Conservation (phyloP, 805 yeast genomes). For the Starmera dryadoides region DNA sequence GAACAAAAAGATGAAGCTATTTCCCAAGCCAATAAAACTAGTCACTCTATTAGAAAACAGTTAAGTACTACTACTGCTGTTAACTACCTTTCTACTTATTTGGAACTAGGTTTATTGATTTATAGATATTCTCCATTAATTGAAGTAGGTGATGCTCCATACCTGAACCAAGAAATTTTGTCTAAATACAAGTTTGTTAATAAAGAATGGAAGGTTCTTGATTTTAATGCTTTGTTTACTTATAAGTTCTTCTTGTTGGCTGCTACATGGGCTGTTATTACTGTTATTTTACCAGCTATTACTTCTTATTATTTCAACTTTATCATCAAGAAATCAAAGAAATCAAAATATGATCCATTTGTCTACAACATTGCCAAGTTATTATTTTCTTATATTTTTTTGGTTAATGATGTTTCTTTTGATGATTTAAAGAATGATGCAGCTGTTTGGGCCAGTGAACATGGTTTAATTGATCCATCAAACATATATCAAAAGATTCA, state of each 20-base stretch:
- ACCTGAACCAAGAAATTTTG: constrained; percentile 13
- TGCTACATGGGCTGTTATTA: constrained; percentile 17
- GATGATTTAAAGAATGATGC: constrained; percentile 21
- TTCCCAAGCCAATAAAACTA: constrained; percentile 4
- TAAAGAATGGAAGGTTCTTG: constrained; percentile 10
- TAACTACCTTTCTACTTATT: constrained; percentile 8
- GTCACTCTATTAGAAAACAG: constrained; percentile 11
- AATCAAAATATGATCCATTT: constrained; percentile 46
- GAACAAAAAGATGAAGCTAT: constrained; percentile 9
- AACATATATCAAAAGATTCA: constrained; percentile 8
- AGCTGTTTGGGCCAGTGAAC: constrained; percentile 21
- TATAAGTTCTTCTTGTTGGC: constrained; percentile 13
- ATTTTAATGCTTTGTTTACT: constrained; percentile 13
- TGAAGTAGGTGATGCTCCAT: constrained; percentile 10
- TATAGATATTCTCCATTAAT: constrained; percentile 12
- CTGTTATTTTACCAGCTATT: constrained; percentile 16
- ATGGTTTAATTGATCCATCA: constrained; percentile 14
- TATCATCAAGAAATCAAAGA: constrained; percentile 17
- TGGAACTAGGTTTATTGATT: constrained; percentile 14
- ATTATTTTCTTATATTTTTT: constrained; percentile 31
- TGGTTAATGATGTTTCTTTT: constrained; percentile 18
- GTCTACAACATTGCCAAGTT: constrained; percentile 42
- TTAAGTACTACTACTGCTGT: constrained; percentile 23
- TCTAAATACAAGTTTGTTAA: constrained; percentile 13
- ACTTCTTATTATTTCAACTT: constrained; percentile 24